Evolutionary conservation across 306 rosid species (phyloP), one percentile per base, ranked within the genome.

Genomic region (Vigna mungo): DNA sequence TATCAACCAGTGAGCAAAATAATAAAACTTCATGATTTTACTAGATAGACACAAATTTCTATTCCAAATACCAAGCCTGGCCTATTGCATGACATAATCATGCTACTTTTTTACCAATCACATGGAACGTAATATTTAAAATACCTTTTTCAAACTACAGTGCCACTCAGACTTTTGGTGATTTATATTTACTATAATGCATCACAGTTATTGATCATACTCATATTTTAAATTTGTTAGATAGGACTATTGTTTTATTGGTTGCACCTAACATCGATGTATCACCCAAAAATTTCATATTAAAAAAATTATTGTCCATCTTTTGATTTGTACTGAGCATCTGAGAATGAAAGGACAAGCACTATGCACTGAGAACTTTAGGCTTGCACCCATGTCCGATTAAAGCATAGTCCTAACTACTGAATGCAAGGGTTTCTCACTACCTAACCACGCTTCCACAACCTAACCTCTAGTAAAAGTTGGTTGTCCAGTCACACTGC

Each of bases 21-120:
- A 55, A 68, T 13, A 55, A 13, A 77, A 47, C 70, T 69, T 77
- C 59, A 18, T n/a, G 74, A 56, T 8, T 43, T 77, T 76, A 68
- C 37, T 44, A 27, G 27, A 46, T 3, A n/a, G 15, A 20, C 41
- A 10, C 67, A 53, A 74, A 60, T 21, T 48, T 76, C 52, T 17
- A 32, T 15, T 20, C 21, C 41, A 34, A 47, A 32, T 64, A 16
- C 56, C 15, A 16, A 54, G 36, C 37, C 59, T 68, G 18, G 9
- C 61, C 43, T 61, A 21, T 48, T 56, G 12, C 16, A 43, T 11
- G n/a, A 65, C 52, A 66, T 41, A 23, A 43, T 9, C 27, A 75
- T 75, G 63, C 72, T 49, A 72, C 37, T 34, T 51, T 7, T 58
- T 73, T 73, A 43, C 17, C 78, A 41, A 60, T 44, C 59, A 44